A percentile compares a stretch with the other conserved stretches of the same genome.
Evolutionary conservation across 2,329 filamentous ascomycete genomes (phyloP).

Genomic region (Aspergillus viridinutans): DNA sequence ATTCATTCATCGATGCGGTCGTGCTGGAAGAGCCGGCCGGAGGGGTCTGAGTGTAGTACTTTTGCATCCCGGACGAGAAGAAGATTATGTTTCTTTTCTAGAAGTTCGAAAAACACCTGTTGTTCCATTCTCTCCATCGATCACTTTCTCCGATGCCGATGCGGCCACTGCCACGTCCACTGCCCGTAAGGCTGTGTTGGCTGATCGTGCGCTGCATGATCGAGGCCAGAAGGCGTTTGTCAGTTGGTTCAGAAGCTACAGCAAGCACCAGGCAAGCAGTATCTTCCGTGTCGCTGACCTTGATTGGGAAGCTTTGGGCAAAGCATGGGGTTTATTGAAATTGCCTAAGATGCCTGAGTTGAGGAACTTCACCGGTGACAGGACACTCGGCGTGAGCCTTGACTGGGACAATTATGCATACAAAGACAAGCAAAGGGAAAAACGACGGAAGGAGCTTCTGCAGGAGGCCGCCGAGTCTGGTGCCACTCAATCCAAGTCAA

Average conservation of each 20-base stretch:
- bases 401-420: conserved; percentile 67
- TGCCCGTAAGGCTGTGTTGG: conserved; percentile 55
- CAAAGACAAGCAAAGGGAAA: conserved; percentile 67
- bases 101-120: conserved; percentile 85
- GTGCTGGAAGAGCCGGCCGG: conserved; percentile 59
- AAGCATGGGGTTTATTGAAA: conserved; percentile 79
- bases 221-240: conserved; percentile 90
- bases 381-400: conserved; percentile 51
- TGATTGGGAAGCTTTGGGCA: conserved; percentile 77
- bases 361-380: conserved; percentile 67
- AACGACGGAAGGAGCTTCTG: conserved; percentile 57
- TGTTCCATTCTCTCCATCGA: conserved; percentile 55
- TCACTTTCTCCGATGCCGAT: conserved; percentile 59
- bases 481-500: conserved; percentile 33
- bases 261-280: conserved; percentile 82
- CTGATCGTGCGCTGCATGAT: conserved; percentile 69
- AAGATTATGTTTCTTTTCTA: conserved; percentile 85
- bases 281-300: conserved; percentile 82
- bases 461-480: conserved; percentile 42
- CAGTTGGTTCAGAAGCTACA: conserved; percentile 87
- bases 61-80: conserved; percentile 77
- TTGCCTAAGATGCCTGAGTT: conserved; percentile 93
- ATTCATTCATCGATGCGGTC: conserved; percentile 63
- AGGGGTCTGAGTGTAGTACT: conserved; percentile 82
- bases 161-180: conserved; percentile 53